Evolutionary conservation across 2,329 filamentous ascomycete genomes (phyloP).

Genomic region (Colletotrichum musae): DNA sequence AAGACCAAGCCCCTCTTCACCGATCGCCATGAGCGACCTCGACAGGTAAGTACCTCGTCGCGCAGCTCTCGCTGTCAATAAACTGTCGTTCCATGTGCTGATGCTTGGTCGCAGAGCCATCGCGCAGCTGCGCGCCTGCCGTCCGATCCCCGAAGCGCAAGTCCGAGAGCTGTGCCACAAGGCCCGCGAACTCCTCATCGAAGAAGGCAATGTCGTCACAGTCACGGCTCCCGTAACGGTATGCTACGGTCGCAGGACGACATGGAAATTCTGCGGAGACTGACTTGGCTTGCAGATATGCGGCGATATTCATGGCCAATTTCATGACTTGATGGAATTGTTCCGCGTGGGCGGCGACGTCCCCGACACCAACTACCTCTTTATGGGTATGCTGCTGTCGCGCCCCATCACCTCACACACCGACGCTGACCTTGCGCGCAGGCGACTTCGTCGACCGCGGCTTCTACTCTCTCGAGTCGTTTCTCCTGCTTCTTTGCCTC

Average conservation of each 20-base stretch:
- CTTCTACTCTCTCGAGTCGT: conserved; percentile 98
- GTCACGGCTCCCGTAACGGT: conserved; percentile 96
- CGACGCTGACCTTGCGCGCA: conserved; percentile 49
- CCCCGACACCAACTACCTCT: conserved; percentile 95
- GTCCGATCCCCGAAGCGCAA: conserved; percentile 94
- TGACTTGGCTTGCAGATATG: conserved; percentile 76
- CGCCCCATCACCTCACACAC: background rate
- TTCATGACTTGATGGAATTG: conserved; percentile 96
- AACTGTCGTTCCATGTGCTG: conserved; percentile 43
- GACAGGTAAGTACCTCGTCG: conserved; percentile 76
- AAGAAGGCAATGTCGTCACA: conserved; percentile 97
- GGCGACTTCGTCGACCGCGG: conserved; percentile 98
- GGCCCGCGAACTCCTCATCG: conserved; percentile 93
- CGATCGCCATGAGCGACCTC: conserved; percentile 84
- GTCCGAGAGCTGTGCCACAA: conserved; percentile 98
- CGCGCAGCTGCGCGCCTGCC: conserved; percentile 93
- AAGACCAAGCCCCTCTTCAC: conserved; percentile 29
- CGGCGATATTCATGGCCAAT: conserved; percentile 96
- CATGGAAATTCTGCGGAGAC: background rate
- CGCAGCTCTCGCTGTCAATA: background rate
- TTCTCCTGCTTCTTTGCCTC: conserved; percentile 93
- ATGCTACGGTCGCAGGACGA: conserved; percentile 50
- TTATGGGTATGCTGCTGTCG: conserved; percentile 79
- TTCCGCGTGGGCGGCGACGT: conserved; percentile 95
- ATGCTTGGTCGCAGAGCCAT: conserved; percentile 78